A percentile compares a stretch with the other conserved stretches of the same genome.
Evolutionary conservation across 208 protist genomes (phyloP).

Genomic region (Phytomonas serpens): DNA sequence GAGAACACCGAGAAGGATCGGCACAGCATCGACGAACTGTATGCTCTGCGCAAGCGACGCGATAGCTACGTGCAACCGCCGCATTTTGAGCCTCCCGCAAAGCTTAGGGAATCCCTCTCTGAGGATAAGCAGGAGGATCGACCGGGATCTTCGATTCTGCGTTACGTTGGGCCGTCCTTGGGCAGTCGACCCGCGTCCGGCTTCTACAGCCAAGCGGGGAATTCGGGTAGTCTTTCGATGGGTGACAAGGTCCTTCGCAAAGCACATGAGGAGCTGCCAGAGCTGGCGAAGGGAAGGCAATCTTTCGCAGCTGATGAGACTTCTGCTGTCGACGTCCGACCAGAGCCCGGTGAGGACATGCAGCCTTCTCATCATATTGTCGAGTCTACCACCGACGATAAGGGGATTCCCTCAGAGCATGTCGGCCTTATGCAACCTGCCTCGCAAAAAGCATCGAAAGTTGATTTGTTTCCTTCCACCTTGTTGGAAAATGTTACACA

Average conservation of each 20-base stretch:
- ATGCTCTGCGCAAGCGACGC: conserved; percentile 51
- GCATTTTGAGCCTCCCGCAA: not conserved
- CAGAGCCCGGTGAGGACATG: conserved; percentile 11
- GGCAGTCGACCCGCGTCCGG: too few relatives aligned
- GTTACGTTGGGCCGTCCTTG: not conserved
- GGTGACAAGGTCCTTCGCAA: conserved; percentile 61
- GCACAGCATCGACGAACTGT: conserved; percentile 76
- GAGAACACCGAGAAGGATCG: conserved; percentile 31
- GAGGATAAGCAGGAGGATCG: not conserved
- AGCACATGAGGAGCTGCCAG: conserved; percentile 43
- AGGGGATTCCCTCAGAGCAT: not conserved
- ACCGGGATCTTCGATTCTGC: not conserved
- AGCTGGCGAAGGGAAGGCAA: not conserved
- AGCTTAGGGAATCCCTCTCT: not conserved
- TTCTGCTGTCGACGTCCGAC: not conserved
- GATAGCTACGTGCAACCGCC: conserved; percentile 5
- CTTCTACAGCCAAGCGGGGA: not conserved
- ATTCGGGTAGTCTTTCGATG: conserved; percentile 15
- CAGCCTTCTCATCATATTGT: conserved; percentile 10
- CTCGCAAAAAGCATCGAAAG: too few relatives aligned
- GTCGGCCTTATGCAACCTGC: not conserved
- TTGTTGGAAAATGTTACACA: too few relatives aligned
- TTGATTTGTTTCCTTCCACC: too few relatives aligned
- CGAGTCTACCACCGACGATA: conserved; percentile 5
- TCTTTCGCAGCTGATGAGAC: too few relatives aligned